Base-by-base conservation (phyloP, 1,139 yeast species). In the Taphrina wiesneri region DNA sequence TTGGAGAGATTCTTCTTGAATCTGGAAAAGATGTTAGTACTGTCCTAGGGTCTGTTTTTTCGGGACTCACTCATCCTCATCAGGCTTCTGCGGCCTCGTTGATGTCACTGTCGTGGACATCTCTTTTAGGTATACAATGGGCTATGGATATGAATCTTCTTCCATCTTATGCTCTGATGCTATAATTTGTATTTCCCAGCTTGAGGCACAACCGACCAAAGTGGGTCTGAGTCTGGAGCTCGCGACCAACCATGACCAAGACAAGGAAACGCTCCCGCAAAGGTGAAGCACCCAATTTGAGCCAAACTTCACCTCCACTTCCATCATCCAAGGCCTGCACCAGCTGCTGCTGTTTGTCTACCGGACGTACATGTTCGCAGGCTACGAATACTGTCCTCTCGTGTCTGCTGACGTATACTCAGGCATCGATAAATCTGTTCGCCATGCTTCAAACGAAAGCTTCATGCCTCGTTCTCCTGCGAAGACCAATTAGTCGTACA, bases 1-100 rank as follows among this genome's bases (percentile, higher is more conserved):
- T 30, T 56, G 36, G 65, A 46, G n/a, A 62, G 60, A 28, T 41
- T 25, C 54, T 62, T 53, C 39, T 62, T 45, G 60, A 43, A 53
- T 28, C 59, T 54, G 36, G 15, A 2, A 17, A 17, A 52, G 6
- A 13, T 5, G 56, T 52, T 21, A 52, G 56, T 21, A 17, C 45
- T 3, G n/a, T 39, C n/a, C 43, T 2, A 7, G n/a, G 7, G 13
- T 19, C 4, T n/a, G n/a, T 9, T n/a, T 19, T 2, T 7, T 13
- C 19, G 28, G 6, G 17, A 26, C 59, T 36, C 26, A 54, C 59
- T 39, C 59, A 1, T 54, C 49, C 49, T 54, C 59, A 28, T 54
- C 59, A 54, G 59, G 59, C 59, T 39, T 54, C 49, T 54, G 59
- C 32, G 59, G 59, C 59, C 59, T 23, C 2, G 59, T 9, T 11